phyloP scores from a whole-genome alignment of 345 rosid species.

The Euphorbia tirucalli region DNA sequence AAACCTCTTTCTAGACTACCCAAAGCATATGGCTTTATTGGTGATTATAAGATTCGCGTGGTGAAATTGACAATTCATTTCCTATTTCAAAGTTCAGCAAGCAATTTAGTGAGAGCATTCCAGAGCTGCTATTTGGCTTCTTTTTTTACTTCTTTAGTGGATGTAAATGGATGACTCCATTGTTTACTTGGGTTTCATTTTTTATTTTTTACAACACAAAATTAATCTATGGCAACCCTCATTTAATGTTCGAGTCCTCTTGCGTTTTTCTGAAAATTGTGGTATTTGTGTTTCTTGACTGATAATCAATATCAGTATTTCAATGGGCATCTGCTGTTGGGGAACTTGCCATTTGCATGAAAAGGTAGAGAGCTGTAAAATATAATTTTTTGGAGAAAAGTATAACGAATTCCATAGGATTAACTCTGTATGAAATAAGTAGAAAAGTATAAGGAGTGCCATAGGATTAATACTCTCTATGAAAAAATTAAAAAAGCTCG shows the following conservation, averaged over 20 bases:
- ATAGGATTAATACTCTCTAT: too few species aligned
- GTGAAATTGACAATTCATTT: background rate
- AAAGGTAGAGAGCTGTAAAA: conserved; percentile 4
- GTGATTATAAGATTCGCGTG: background rate
- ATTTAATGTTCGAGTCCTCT: background rate
- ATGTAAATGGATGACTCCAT: conserved; percentile 10
- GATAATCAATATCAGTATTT: background rate
- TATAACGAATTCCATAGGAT: conserved; percentile 3
- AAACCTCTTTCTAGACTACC: too few species aligned
- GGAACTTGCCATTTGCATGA: background rate
- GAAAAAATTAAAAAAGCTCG: conserved; percentile 5
- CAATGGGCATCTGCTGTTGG: background rate
- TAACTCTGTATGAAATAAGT: conserved; percentile 1
- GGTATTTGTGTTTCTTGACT: background rate
- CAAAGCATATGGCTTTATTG: too few species aligned
- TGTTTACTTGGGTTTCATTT: conserved; percentile 8
- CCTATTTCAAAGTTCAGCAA: background rate
- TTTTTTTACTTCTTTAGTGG: conserved; percentile 14
- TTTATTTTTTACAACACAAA: conserved; percentile 6
- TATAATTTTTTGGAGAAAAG: conserved; percentile 7
- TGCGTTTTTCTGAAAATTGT: background rate
- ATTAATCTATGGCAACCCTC: conserved; percentile 15
- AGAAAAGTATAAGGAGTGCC: too few species aligned
- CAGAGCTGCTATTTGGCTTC: conserved; percentile 12
- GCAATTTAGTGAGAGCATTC: conserved; percentile 9